phyloP scores from a whole-genome alignment of 2,329 filamentous ascomycete species.

The Alternaria arborescens region DNA sequence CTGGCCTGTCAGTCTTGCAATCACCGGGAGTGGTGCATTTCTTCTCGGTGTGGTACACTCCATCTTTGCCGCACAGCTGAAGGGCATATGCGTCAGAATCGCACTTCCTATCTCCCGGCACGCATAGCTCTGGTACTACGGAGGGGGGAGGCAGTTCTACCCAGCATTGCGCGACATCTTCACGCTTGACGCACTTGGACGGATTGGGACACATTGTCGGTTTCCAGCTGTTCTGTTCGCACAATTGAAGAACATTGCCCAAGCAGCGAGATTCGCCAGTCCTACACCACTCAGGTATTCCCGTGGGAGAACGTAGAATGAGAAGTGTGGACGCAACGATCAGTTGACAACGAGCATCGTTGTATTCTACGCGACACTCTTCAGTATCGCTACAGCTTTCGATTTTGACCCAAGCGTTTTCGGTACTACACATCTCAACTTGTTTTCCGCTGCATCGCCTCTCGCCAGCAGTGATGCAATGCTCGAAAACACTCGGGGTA shows the following conservation, averaged over 20 bases:
- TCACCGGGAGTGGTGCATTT: constrained; percentile 10
- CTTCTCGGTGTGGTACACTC: constrained; percentile 1
- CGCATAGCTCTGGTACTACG: not conserved
- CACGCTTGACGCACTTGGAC: not conserved
- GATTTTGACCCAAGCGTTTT: not conserved
- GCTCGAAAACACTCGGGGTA: not conserved
- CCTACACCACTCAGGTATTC: not conserved
- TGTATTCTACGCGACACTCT: not conserved
- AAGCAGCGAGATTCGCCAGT: not conserved
- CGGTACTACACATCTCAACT: not conserved
- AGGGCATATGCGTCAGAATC: constrained; percentile 4
- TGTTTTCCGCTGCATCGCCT: not conserved
- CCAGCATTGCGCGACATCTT: not conserved
- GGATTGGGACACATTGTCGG: not conserved
- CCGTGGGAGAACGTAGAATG: not conserved
- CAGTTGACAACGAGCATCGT: not conserved
- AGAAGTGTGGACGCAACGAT: not conserved
- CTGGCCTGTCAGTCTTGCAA: constrained; percentile 7
- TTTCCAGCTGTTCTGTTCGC: constrained; percentile 1
- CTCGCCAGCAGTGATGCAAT: not conserved
- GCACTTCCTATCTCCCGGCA: constrained; percentile 8
- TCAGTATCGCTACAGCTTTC: not conserved
- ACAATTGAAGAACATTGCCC: not conserved
- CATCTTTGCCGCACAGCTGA: constrained; percentile 1
- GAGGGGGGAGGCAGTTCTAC: not conserved